Conservation (phyloP, 371 early-diverging fungal genomes). For the Conidiobolus incongruus region DNA sequence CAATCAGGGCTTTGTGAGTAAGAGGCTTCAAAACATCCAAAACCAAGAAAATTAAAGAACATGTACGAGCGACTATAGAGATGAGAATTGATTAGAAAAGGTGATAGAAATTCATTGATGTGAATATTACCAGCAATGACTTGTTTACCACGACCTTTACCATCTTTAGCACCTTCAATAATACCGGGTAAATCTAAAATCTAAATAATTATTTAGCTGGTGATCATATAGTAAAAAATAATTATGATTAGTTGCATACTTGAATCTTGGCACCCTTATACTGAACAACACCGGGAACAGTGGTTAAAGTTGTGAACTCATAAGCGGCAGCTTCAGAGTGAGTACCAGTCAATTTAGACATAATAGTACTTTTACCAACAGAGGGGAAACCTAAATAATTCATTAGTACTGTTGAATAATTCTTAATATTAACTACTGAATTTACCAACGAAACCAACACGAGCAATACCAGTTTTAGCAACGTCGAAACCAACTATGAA, state of each 20-base stretch:
- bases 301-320: constrained; percentile 98
- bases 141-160: constrained; percentile 45
- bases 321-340: constrained; percentile 86
- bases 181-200: constrained; percentile 58
- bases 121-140: constrained; percentile 22
- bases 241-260: too few relatives aligned
- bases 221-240: too few relatives aligned
- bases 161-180: constrained; percentile 92
- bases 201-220: too few relatives aligned
- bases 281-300: constrained; percentile 93
- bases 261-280: constrained; percentile 98
- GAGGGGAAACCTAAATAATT: constrained; percentile 99
- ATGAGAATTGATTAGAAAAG: too few relatives aligned
- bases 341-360: constrained; percentile 87
- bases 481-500: constrained; percentile 81
- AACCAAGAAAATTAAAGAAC: constrained; percentile 95
- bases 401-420: too few relatives aligned
- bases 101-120: constrained; percentile 26
- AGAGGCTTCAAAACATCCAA: constrained; percentile 90
- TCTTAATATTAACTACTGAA: too few relatives aligned
- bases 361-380: constrained; percentile 96
- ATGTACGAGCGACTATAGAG: constrained; percentile 95
- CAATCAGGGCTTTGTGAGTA: constrained; percentile 57
- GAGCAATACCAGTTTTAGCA: constrained; percentile 94
- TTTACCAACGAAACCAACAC: too few relatives aligned